Base-by-base conservation (phyloP, 345 rosid species). In the Pelargonium nanum region DNA sequence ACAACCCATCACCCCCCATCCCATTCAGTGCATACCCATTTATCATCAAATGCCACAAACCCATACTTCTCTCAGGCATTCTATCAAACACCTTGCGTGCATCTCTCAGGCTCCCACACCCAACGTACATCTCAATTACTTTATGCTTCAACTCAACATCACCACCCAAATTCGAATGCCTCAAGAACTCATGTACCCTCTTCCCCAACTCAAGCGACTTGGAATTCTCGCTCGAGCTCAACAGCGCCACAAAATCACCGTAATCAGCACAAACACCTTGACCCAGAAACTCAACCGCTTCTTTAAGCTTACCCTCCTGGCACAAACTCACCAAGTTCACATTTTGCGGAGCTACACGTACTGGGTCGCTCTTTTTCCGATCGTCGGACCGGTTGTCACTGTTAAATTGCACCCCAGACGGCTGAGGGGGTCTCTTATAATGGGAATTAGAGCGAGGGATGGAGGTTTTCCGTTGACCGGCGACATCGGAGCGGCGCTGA, bases 51-150 rank as follows among this genome's bases (percentile, higher is more conserved):
- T 72, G 63, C 85, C 83, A 81, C 22, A 74, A 72, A 56, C 62
- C 24, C 66, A 72, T 22, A 64, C 70, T 69, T 48, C 73, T 73
- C 0, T 72, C 68, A n/a, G 30, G 77, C 83, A 84, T 76, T 81
- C 65, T 75, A 62, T 81, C 89, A 50, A 84, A 81, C 80, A 76
- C 66, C 74, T 61, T 59, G 61, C 83, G 83, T 0, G 81, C 85
- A 56, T 70, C 75, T 25, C 66, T 73, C 55, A 72, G 30, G 34
- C 71, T 75, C 30, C 75, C 70, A n/a, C 77, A 75, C 56, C 61
- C 68, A 5, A 40, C 66, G 15, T 68, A 80, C 73, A 74, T 55
- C 17, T 32, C 57, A 16, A 84, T 69, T 63, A 77, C 57, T 56
- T 55, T 74, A 21, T 77, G 69, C 53, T 59, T 77, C 69, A 81